Percentiles rank a stretch among this genome's conserved stretches.
These are phyloP conservation scores for Pythium volutum DNA, from an alignment of 352 stramenopile genomes.

Conservation along the genomic window DNA sequence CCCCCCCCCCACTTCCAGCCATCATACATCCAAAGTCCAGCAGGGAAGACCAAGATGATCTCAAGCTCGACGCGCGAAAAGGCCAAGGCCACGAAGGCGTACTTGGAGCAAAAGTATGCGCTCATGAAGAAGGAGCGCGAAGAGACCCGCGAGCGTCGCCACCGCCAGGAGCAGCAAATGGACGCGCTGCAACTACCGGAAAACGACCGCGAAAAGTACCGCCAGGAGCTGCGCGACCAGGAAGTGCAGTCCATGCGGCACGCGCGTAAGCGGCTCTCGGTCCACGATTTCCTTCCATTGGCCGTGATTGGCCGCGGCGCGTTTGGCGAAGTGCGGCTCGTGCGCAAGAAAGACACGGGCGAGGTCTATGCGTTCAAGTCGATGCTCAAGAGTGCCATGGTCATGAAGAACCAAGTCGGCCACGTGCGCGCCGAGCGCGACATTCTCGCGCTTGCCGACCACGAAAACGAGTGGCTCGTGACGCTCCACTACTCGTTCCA, in stretches of 20 bases:
- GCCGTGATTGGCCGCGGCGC: constrained; percentile 97
- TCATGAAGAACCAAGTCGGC: constrained; percentile 93
- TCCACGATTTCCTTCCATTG: constrained; percentile 96
- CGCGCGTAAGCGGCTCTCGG: constrained; percentile 72
- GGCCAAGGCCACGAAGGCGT: constrained; percentile 84
- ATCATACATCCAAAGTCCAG: background rate
- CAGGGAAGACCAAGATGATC: constrained; percentile 43
- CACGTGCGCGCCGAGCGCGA: constrained; percentile 98
- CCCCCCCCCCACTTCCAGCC: background rate
- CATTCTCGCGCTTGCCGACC: constrained; percentile 91
- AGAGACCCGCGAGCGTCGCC: constrained; percentile 70
- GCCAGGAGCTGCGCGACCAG: constrained; percentile 68
- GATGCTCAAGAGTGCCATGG: constrained; percentile 90
- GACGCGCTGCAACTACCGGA: constrained; percentile 72
- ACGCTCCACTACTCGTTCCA: constrained; percentile 98
- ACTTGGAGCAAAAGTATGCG: constrained; percentile 88
- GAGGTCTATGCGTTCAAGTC: constrained; percentile 92
- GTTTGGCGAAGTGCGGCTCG: constrained; percentile 96
- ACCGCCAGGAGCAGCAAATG: constrained; percentile 84
- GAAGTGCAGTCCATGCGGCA: constrained; percentile 80
- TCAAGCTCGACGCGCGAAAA: constrained; percentile 85
- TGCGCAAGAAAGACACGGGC: constrained; percentile 78
- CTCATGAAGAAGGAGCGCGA: constrained; percentile 87
- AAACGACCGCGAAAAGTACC: constrained; percentile 76
- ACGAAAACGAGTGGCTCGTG: constrained; percentile 97